phyloP scores from a whole-genome alignment of 345 rosid species.

The Limnanthes douglasii region DNA sequence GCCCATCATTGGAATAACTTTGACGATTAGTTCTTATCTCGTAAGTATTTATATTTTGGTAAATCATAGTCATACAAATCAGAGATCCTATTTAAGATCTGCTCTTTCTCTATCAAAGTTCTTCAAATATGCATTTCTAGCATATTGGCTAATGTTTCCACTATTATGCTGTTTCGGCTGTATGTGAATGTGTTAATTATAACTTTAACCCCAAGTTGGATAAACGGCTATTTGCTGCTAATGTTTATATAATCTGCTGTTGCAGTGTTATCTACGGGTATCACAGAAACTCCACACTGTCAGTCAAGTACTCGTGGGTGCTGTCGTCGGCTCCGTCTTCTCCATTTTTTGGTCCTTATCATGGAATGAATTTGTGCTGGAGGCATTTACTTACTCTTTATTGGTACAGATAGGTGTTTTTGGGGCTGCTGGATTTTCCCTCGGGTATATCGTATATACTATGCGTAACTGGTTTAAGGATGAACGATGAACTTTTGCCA shows the following conservation, averaged over 20 bases:
- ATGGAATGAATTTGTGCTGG: conserved; percentile 35
- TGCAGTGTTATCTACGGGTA: conserved; percentile 67
- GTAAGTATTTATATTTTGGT: too few relatives aligned
- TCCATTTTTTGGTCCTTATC: conserved; percentile 37
- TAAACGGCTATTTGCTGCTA: conserved; percentile 2
- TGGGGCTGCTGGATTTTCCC: conserved; percentile 26
- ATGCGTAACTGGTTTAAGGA: conserved; percentile 36
- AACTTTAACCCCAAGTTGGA: too few relatives aligned
- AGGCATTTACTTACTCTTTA: conserved; percentile 37
- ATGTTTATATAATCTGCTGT: conserved; percentile 9
- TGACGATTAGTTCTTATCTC: too few relatives aligned
- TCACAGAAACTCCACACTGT: conserved; percentile 56
- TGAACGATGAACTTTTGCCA: conserved; percentile 14
- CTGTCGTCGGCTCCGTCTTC: conserved; percentile 30
- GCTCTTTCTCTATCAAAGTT: too few relatives aligned
- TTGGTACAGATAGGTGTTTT: conserved; percentile 25
- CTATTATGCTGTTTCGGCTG: too few relatives aligned
- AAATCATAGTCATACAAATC: too few relatives aligned
- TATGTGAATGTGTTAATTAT: too few relatives aligned
- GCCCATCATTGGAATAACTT: too few relatives aligned
- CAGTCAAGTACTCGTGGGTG: conserved; percentile 66
- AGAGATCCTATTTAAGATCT: too few relatives aligned
- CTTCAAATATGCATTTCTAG: too few relatives aligned
- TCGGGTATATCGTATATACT: conserved; percentile 27
- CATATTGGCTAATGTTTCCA: too few relatives aligned